phyloP scores from a whole-genome alignment of 148 eudicot genomes.

The Polygonum aviculare region DNA sequence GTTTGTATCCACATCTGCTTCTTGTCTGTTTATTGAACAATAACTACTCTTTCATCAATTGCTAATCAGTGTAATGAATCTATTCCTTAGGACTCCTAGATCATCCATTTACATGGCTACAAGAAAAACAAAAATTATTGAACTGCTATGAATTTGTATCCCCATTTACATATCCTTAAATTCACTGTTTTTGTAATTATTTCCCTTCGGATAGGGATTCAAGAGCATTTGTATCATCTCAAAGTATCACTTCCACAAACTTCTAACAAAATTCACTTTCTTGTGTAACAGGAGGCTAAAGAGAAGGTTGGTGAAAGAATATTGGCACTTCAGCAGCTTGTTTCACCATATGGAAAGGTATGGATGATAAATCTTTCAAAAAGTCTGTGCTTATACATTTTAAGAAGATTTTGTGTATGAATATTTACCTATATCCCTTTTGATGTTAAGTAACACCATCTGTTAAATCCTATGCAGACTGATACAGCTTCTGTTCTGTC shows the following conservation, averaged over 20 bases:
- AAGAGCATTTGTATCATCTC: neutral
- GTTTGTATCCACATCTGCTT: no score
- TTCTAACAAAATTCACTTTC: slow-evolving; percentile 11
- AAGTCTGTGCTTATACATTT: neutral
- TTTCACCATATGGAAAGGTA: slow-evolving; percentile 94
- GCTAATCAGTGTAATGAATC: neutral
- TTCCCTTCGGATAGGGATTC: no score
- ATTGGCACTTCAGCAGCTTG: slow-evolving; percentile 72
- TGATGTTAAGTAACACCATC: neutral
- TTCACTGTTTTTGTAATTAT: neutral
- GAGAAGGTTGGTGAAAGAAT: slow-evolving; percentile 77
- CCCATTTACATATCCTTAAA: neutral
- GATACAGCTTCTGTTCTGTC: slow-evolving; percentile 91
- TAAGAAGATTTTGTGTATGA: neutral
- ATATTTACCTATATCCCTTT: neutral
- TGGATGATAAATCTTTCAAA: neutral
- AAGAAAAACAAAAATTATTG: neutral
- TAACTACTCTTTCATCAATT: neutral
- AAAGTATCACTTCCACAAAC: neutral
- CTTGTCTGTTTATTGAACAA: neutral
- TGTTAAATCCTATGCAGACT: slow-evolving; percentile 44
- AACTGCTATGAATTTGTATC: neutral
- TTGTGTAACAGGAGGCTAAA: slow-evolving; percentile 56
- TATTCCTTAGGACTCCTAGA: neutral
- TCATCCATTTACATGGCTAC: neutral